These are phyloP conservation scores for Aspergillus flavus DNA, from an alignment of 2,329 filamentous ascomycete genomes.

Conservation along the genomic window DNA sequence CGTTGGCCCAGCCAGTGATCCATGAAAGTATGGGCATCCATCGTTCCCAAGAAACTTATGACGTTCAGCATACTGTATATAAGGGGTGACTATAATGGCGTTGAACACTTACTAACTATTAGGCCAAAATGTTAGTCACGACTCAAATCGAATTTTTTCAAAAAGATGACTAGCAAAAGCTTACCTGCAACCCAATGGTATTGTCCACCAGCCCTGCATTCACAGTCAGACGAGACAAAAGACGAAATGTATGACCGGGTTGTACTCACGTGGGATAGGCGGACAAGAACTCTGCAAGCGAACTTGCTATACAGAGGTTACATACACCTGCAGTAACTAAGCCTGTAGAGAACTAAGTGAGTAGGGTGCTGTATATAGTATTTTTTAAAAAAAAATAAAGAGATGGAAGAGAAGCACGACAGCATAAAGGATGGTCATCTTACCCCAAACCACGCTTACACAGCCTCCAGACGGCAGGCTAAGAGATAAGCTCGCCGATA, in stretches of 20 bases:
- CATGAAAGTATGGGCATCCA: conserved; percentile 68
- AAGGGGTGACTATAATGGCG: neutral
- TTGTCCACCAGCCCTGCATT: conserved; percentile 57
- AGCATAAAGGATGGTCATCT: neutral
- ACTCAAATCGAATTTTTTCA: neutral
- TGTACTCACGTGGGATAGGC: conserved; percentile 58
- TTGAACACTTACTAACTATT: conserved; percentile 42
- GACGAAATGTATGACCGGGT: neutral
- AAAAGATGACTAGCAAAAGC: conserved; percentile 5
- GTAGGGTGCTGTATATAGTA: neutral
- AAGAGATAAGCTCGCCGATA: conserved; percentile 60
- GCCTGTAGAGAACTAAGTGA: conserved; percentile 23
- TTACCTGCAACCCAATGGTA: conserved; percentile 71
- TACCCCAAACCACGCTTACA: conserved; percentile 73
- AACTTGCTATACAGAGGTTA: conserved; percentile 70
- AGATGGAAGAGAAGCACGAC: neutral
- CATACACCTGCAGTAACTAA: conserved; percentile 65
- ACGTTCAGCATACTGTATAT: neutral
- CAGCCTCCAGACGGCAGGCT: conserved; percentile 72
- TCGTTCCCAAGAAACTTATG: conserved; percentile 56
- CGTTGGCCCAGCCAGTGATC: conserved; percentile 70
- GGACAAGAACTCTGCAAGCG: conserved; percentile 71
- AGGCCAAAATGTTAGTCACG: conserved; percentile 5
- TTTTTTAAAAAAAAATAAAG: neutral
- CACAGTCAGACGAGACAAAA: conserved; percentile 14